phyloP scores from a whole-genome alignment of 176 grass and related monocot genomes.

The Cenchrus fungigraminus region DNA sequence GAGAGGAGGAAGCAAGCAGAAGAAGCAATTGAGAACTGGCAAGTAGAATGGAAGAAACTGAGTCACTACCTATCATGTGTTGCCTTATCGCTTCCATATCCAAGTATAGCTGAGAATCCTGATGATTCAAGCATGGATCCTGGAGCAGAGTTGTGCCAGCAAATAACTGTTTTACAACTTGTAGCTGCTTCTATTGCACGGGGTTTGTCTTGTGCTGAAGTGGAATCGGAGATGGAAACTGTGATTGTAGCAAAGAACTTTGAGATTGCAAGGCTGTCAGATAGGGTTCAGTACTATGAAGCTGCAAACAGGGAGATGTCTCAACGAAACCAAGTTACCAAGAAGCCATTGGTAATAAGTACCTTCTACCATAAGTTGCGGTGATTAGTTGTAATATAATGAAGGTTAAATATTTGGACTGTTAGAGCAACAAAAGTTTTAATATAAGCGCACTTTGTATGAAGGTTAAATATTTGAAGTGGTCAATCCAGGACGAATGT shows the following conservation, averaged over 20 bases:
- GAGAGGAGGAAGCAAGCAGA: conserved; percentile 85
- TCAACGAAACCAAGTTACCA: conserved; percentile 70
- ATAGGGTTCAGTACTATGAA: conserved; percentile 97
- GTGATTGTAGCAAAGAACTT: conserved; percentile 82
- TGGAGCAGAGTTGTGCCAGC: conserved; percentile 69
- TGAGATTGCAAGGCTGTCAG: conserved; percentile 85
- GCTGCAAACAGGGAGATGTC: conserved; percentile 96
- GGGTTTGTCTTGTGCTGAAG: conserved; percentile 65
- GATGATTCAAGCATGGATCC: conserved; percentile 66
- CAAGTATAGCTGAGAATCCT: conserved; percentile 44
- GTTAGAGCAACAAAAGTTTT: too few relatives aligned
- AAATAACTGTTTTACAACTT: conserved; percentile 78
- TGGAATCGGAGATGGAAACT: conserved; percentile 73
- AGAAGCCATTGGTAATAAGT: conserved; percentile 81
- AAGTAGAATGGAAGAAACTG: conserved; percentile 74
- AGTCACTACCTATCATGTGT: conserved; percentile 71
- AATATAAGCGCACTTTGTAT: too few relatives aligned
- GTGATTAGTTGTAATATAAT: too few relatives aligned
- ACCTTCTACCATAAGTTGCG: not conserved
- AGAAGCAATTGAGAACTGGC: conserved; percentile 73
- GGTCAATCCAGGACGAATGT: too few relatives aligned
- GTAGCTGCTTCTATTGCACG: conserved; percentile 68
- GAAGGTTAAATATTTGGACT: too few relatives aligned
- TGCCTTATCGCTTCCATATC: conserved; percentile 63
- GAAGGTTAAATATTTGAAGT: too few relatives aligned